A percentile compares a stretch with the other conserved stretches of the same genome.
Evolutionary conservation across 441 rosid species (phyloP).

Genomic region (Eruca vesicaria): DNA sequence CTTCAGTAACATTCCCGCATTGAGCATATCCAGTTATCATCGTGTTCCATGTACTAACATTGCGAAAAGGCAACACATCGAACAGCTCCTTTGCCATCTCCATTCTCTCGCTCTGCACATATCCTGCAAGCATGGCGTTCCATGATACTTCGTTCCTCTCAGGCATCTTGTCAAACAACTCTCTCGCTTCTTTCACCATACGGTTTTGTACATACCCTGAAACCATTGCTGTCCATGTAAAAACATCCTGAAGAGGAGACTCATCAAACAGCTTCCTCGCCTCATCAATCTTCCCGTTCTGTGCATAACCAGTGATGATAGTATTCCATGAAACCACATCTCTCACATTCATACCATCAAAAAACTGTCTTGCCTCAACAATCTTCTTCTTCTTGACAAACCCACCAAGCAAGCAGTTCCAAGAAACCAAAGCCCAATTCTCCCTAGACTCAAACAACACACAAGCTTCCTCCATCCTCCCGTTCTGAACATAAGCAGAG

Average conservation of each 20-base stretch:
- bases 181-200: slow-evolving; percentile 60
- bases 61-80: slow-evolving; percentile 54
- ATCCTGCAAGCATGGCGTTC: slow-evolving; percentile 84
- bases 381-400: slow-evolving; percentile 57
- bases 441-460: slow-evolving; percentile 47
- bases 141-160: slow-evolving; percentile 64
- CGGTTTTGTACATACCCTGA: slow-evolving; percentile 68
- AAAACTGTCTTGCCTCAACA: slow-evolving; percentile 52
- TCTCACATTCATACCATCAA: slow-evolving; percentile 49
- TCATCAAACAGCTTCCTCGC: slow-evolving; percentile 55
- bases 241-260: slow-evolving; percentile 58
- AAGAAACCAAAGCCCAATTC: slow-evolving; percentile 66
- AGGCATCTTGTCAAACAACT: slow-evolving; percentile 60
- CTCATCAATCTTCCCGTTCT: slow-evolving; percentile 51
- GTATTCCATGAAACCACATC: slow-evolving; percentile 76
- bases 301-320: slow-evolving; percentile 72
- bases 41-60: slow-evolving; percentile 74
- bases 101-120: slow-evolving; percentile 59
- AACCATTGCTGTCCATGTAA: slow-evolving; percentile 81
- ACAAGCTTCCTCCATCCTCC: slow-evolving; percentile 61
- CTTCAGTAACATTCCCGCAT: slow-evolving; percentile 45
- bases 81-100: slow-evolving; percentile 65
- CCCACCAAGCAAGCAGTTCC: slow-evolving; percentile 83
- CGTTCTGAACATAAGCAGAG: slow-evolving; percentile 68
- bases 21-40: slow-evolving; percentile 75